Evolutionary conservation across 371 early-diverging fungal genomes (phyloP), one percentile per base, ranked within the genome.

Genomic region (Mucor velutinosus): DNA sequence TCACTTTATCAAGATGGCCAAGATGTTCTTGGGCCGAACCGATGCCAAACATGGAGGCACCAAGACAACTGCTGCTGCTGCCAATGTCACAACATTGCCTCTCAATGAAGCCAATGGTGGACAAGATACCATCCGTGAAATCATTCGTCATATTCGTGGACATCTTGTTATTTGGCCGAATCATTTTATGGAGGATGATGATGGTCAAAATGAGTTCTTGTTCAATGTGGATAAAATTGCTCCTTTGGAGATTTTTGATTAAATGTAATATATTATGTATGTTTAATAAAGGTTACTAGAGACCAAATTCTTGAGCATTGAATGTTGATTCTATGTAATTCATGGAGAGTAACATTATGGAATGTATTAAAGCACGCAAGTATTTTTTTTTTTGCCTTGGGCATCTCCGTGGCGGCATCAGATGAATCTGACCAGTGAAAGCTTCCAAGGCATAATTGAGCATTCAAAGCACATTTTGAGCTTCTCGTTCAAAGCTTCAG

Each of bases 201-300:
- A 83, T 56, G 53, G 80, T 47, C 73, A 76, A 7, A 69, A 73
- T 32, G 86, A 85, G 27, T 83, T 79, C 62, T 69, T 83, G 21
- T 73, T 79, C 60, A 73, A 67, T 58, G 77, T 76, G 17, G 89
- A 89, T 73, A 70, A 76, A n/a, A 45, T 89, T 25, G 79, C 81
- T 1, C 89, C 89, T 0, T 51, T 81, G 19, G 89, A 89, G 17
- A 84, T 89, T 1, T 89, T 89, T 76, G 80, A 84, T 37, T 88
- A 78, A 75, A 37, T 47, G 7, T 14, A 4, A 2, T 37, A 30
- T 6, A 30, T 30, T 6, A 30, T 37, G 33, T 33, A 33, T 33
- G 1, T n/a, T n/a, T 33, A 33, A 7, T 33, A 33, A 33, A 33
- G 33, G 3, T 7, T 33, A 33, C 7, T 33, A 33, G 7, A 7